Base-by-base conservation (phyloP, 148 eudicot species). In the Chenopodium formosanum region DNA sequence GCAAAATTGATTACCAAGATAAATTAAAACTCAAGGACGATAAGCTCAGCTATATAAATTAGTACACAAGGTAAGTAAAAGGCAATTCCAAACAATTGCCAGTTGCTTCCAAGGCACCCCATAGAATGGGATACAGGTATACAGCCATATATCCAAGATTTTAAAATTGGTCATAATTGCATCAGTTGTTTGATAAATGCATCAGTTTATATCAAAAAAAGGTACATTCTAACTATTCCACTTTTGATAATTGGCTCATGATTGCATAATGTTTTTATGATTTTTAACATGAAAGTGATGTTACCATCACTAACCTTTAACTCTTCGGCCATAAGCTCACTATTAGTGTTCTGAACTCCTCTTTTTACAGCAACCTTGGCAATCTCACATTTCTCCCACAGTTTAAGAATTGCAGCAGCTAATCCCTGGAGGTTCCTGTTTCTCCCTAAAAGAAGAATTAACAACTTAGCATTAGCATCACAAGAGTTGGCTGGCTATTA, bases 311-410 rank as follows among this genome's bases (percentile, higher is more conserved):
- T 84, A 75, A 96, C 99, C 94, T 96, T 96, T 62, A 96, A 82
- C 87, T 96, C 99, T 86, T 91, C 92, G 68, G 97, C 99, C 94
- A 96, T 96, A 86, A 94, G 70, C 79, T 92, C 87, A 86, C 98
- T 96, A 74, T 85, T 91, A 72, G 95, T 92, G 82, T 92, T 96
- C 85, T 94, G 95, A 37, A 91, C 95, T 77, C 99, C 99, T 89
- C 93, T 88, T 85, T 96, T 96, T 68, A 94, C 86, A 66, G 97
- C 99, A 89, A 96, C 86, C 87, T 96, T 94, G 46, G 92, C 99
- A 82, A 96, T 92, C 84, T 96, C 99, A 84, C 97, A 94, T 89
- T 90, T 96, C 84, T 96, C 99, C 99, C 99, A 96, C 70, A 96
- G 93, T 89, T 90, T 96, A 72, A 94, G 81, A 73, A 96, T 91